Evolutionary conservation across 768 basidiomycete genomes (phyloP), one percentile per base, ranked within the genome.

Genomic region (Trametes gibbosa): DNA sequence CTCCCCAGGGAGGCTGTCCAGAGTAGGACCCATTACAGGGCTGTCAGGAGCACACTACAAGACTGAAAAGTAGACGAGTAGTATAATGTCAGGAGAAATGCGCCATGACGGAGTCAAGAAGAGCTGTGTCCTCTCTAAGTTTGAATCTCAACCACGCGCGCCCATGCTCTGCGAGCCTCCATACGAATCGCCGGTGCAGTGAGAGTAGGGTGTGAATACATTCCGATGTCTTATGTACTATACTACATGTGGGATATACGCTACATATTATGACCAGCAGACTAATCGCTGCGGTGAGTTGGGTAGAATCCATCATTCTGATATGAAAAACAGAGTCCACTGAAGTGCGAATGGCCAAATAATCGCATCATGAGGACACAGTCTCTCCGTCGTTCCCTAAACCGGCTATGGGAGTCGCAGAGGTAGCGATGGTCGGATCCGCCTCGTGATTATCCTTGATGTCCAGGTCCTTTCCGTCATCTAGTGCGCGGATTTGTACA

Each of bases 1-100:
- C 70, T 93, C 90, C 3, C 82, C 68, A 9, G 91, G 90, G 21
- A 92, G 50, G 10, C 39, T 8, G 24, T 55, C 63, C 24, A 68
- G 29, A 3, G 55, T 35, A 16, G 37, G 37, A 19, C 35, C 21
- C 63, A 64, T 63, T 41, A 39, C 32, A 46, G 39, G 37, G 8
- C 8, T 42, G 41, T 13, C 19, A 23, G 6, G 21, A 13, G 8
- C 7, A 24, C 21, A 24, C 5, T 21, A 21, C 9, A 45, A 23
- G n/a, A 8, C 8, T n/a, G 41, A 42, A 14, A 23, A 21, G 43
- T 21, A 23, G n/a, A 34, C 16, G 41, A 47, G n/a, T 21, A n/a
- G 41, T 19, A 35, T 12, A 17, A n/a, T n/a, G 12, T 45, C 14
- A 29, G 16, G 14, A 32, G 29, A 10, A 32, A 32, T 5, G 10